These are phyloP conservation scores for Pouteria glomerata DNA, from an alignment of 148 eudicot species.

Conservation along the genomic window DNA sequence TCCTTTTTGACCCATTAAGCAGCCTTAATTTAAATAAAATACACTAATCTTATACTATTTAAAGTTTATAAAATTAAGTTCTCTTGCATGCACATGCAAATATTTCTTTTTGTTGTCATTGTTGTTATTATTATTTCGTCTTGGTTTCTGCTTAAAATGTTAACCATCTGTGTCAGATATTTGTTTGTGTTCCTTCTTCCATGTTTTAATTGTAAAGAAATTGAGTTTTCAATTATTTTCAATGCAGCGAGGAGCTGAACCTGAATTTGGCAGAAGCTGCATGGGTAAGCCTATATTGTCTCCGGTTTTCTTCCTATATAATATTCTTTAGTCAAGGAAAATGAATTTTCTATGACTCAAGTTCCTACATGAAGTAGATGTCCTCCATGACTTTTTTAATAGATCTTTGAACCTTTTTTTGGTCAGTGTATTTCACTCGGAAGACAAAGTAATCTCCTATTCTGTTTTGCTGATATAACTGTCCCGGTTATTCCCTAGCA, in stretches of 20 bases:
- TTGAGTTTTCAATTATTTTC: slow-evolving; percentile 18
- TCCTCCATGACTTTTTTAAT: background rate
- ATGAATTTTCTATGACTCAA: background rate
- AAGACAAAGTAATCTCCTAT: too few relatives aligned
- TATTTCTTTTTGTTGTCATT: background rate
- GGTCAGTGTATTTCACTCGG: too few relatives aligned
- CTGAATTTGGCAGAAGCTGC: slow-evolving; percentile 96
- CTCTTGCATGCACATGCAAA: background rate
- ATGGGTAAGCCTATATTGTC: slow-evolving; percentile 49
- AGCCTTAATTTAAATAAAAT: too few relatives aligned
- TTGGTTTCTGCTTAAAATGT: background rate
- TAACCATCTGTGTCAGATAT: background rate
- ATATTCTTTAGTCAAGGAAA: background rate
- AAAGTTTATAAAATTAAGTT: background rate
- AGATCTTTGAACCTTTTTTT: too few relatives aligned
- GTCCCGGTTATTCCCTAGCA: too few relatives aligned
- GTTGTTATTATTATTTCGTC: background rate
- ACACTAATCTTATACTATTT: background rate
- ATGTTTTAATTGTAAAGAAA: slow-evolving; percentile 3
- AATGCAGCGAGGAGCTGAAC: slow-evolving; percentile 75
- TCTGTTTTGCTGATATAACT: too few relatives aligned
- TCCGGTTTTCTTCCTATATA: background rate
- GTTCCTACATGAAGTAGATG: background rate
- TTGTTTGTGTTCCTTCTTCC: background rate
- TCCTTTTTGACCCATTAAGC: too few relatives aligned